phyloP scores from a whole-genome alignment of 2,329 filamentous ascomycete genomes.

The Aspergillus uvarum region DNA sequence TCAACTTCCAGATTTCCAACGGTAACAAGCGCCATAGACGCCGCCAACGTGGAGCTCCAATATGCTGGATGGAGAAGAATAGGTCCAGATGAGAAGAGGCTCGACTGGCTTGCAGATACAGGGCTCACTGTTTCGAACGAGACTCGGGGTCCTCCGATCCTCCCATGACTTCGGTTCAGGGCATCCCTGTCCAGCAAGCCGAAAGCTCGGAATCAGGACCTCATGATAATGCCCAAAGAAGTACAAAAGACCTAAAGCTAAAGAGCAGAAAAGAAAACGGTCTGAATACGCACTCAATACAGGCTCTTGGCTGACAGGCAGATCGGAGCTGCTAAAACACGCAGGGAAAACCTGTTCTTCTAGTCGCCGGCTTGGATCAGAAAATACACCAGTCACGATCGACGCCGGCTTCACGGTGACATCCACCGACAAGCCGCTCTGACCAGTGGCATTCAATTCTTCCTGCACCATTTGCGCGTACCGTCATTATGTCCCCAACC shows the following conservation, averaged over 20 bases:
- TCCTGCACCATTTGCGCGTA: constrained; percentile 16
- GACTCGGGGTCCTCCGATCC: neutral
- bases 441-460: constrained; percentile 17
- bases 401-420: constrained; percentile 16
- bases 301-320: constrained; percentile 17
- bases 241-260: neutral
- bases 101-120: constrained; percentile 10
- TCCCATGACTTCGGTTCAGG: neutral
- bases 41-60: constrained; percentile 20
- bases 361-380: constrained; percentile 13
- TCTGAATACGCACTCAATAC: constrained; percentile 3
- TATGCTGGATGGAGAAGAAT: constrained; percentile 6
- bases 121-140: neutral
- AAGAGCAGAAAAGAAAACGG: neutral
- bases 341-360: constrained; percentile 12
- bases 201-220: neutral
- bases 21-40: constrained; percentile 37
- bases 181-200: neutral
- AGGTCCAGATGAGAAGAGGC: constrained; percentile 9
- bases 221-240: neutral
- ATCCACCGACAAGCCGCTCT: constrained; percentile 15
- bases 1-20: constrained; percentile 17
- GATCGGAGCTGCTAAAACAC: constrained; percentile 15
- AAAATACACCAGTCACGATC: constrained; percentile 17
- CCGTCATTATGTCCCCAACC: constrained; percentile 15